Evolutionary conservation across 1,139 yeast genomes (phyloP), one percentile per base, ranked within the genome.

Genomic region (Sugiyamaella novakii): DNA sequence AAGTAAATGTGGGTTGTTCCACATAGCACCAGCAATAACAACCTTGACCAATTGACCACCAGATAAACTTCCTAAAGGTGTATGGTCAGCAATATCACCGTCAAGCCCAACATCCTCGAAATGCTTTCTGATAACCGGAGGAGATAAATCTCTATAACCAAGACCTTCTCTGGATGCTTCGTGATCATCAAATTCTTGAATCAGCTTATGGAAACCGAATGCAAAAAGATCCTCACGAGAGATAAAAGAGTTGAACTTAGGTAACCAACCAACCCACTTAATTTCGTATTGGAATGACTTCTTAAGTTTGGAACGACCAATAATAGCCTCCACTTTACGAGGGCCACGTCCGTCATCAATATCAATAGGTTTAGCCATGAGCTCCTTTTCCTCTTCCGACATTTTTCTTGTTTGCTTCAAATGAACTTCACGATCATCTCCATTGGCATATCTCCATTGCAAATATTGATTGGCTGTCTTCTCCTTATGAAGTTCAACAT

Each of bases 1-100:
- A 57, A 92, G 80, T 72, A 92, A 79, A 72, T 92, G 98, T n/a
- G 98, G 98, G 67, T 92, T 92, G 73, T 92, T 91, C 98, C 98
- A 92, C 95, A 92, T 92, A 58, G 98, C 98, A 71, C 98, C 98
- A 14, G 98, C 98, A 75, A 92, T 91, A 55, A 92, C 98, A 56
- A 92, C 98, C 73, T 92, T 92, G 56, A 92, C 98, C 67, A 91
- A 79, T 75, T 92, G 98, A 60, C 98, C 98, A 66, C 98, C 98
- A 35, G 97, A 89, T 56, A 92, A 77, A 8, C 96, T 88, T 17
- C 98, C 98, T 80, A 92, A 76, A 46, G 96, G 96, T 18, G 97
- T 92, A 69, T 92, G 98, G 69, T 92, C 96, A 33, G 98, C 98
- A 72, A 92, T 91, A 64, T 92, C 98, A 60, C 97, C 95, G 65